Conservation (phyloP, 345 rosid species). For the Lepidium aucheri region DNA sequence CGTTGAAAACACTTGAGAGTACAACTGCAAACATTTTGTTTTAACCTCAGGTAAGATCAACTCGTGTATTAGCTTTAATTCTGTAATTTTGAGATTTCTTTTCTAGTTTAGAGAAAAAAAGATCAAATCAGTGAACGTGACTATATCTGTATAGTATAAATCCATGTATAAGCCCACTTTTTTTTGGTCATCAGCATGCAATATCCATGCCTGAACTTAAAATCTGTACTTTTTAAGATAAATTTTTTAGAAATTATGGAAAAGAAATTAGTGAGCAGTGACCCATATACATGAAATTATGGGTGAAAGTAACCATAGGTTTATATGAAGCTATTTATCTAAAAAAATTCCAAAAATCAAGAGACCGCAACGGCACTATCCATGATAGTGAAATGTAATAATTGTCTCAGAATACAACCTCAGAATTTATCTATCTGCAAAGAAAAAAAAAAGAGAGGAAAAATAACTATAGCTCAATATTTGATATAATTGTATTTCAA, state of each 20-base stretch:
- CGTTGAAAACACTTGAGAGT: too few species aligned
- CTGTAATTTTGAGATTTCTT: too few species aligned
- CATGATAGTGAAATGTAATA: slow-evolving; percentile 1
- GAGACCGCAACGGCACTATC: neutral
- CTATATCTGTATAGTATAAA: too few species aligned
- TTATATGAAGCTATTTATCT: neutral
- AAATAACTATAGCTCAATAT: neutral
- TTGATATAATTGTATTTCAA: neutral
- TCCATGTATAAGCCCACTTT: too few species aligned
- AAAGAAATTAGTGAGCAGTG: neutral
- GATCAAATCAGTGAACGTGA: too few species aligned
- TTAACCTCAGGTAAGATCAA: neutral
- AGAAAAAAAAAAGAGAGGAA: neutral
- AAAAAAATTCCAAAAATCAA: slow-evolving; percentile 7
- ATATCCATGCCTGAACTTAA: too few species aligned
- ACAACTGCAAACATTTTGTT: neutral
- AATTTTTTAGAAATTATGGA: neutral
- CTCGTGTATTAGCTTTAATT: too few species aligned
- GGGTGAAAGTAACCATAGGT: neutral
- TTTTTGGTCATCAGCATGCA: too few species aligned
- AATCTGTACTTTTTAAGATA: neutral
- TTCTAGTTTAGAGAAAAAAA: too few species aligned
- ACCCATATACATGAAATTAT: neutral
- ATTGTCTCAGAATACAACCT: slow-evolving; percentile 11
- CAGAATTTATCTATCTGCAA: slow-evolving; percentile 12